These are phyloP conservation scores for Boletellus emodensis DNA, from an alignment of 768 basidiomycete species.

Conservation along the genomic window DNA sequence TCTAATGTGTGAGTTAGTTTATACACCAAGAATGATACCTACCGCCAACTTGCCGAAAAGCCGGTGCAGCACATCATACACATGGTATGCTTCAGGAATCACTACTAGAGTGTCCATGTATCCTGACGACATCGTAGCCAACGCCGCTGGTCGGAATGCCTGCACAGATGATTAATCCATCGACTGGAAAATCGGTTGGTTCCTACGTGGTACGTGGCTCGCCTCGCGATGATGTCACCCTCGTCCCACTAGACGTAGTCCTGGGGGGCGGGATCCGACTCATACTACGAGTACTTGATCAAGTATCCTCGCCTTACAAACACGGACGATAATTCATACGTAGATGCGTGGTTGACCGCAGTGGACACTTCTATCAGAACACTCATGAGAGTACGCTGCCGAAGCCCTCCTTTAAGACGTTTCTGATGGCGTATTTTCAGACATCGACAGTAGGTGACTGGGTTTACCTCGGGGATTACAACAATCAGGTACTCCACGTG, in stretches of 20 bases:
- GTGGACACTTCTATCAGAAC: conserved; percentile 66
- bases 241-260: conserved; percentile 37
- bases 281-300: conserved; percentile 76
- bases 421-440: conserved; percentile 29
- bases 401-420: fast-evolving
- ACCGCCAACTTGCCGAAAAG: conserved; percentile 48
- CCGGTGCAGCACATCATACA: conserved; percentile 49
- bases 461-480: conserved; percentile 63
- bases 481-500: conserved; percentile 51
- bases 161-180: conserved; percentile 55
- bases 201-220: conserved; percentile 47
- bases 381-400: conserved; percentile 46
- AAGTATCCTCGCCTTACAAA: conserved; percentile 67
- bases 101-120: not conserved
- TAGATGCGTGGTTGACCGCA: conserved; percentile 64
- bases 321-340: conserved; percentile 58
- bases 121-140: conserved; percentile 9
- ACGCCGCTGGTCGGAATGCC: conserved; percentile 44
- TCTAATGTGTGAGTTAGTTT: conserved; percentile 22
- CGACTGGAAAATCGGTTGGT: conserved; percentile 44
- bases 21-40: conserved; percentile 59
- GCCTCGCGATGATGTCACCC: not conserved
- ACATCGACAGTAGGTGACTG: conserved; percentile 61
- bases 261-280: conserved; percentile 70
- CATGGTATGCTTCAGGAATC: conserved; percentile 27